Conservation (phyloP, 805 yeast species). For the Metschnikowia cubensis region DNA sequence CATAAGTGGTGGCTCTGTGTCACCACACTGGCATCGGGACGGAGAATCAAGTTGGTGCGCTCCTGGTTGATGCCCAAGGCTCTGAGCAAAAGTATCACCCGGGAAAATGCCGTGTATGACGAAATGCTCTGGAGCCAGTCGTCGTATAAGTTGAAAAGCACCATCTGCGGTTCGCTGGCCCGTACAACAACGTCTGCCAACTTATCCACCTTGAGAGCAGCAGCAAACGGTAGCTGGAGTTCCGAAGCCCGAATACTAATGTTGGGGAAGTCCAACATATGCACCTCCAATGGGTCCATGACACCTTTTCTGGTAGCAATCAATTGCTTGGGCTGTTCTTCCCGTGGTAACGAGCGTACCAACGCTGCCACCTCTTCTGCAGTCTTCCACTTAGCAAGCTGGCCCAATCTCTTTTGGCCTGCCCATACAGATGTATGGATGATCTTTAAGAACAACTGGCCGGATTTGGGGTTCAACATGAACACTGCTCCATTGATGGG, state of each 20-base stretch:
- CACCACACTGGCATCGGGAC: slow-evolving; percentile 66
- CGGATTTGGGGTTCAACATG: slow-evolving; percentile 84
- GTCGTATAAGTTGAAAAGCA: slow-evolving; percentile 83
- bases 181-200: slow-evolving; percentile 71
- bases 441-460: slow-evolving; percentile 82
- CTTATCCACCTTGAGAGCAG: slow-evolving; percentile 78
- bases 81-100: slow-evolving; percentile 77
- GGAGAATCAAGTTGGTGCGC: slow-evolving; percentile 65
- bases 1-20: slow-evolving; percentile 83
- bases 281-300: slow-evolving; percentile 92
- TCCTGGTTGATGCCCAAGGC: slow-evolving; percentile 78
- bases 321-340: slow-evolving; percentile 91
- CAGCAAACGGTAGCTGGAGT: slow-evolving; percentile 81
- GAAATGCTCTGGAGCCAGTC: slow-evolving; percentile 83
- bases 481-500: slow-evolving; percentile 93
- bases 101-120: slow-evolving; percentile 89
- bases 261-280: slow-evolving; percentile 94
- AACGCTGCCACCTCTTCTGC: slow-evolving; percentile 96
- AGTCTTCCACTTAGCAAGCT: slow-evolving; percentile 95
- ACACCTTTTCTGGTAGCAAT: slow-evolving; percentile 88
- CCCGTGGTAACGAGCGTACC: slow-evolving; percentile 81
- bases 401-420: slow-evolving; percentile 91
- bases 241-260: slow-evolving; percentile 87
- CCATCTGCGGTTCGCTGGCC: slow-evolving; percentile 93
- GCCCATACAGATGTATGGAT: slow-evolving; percentile 96